Conservation (phyloP, 2,329 filamentous ascomycete genomes). For the Ophiostoma ulmi region DNA sequence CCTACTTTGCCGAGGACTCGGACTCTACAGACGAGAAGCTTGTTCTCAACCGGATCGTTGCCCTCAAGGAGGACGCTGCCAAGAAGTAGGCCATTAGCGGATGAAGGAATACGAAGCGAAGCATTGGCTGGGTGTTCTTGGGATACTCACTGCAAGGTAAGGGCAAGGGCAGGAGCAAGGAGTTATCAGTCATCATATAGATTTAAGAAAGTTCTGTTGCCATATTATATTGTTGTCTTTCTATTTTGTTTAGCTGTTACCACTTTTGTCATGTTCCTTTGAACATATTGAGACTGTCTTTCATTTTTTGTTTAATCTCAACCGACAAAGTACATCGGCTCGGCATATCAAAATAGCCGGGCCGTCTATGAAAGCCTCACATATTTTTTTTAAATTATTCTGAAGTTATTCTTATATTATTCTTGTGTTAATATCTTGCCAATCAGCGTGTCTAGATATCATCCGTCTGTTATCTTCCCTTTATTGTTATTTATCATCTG, state of each 20-base stretch:
- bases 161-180: constrained; percentile 1
- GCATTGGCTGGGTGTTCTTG: constrained; percentile 7
- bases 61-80: constrained; percentile 78
- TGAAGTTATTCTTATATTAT: neutral
- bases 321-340: neutral
- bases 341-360: neutral
- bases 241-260: constrained; percentile 22
- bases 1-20: constrained; percentile 74
- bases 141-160: constrained; percentile 5
- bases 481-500: neutral
- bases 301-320: neutral
- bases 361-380: neutral
- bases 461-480: neutral
- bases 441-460: neutral
- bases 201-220: constrained; percentile 17
- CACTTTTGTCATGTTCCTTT: neutral
- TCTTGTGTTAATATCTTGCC: neutral
- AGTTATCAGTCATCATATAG: constrained; percentile 28
- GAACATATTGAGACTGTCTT: no score
- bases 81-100: constrained; percentile 43
- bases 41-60: constrained; percentile 86
- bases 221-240: constrained; percentile 31
- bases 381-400: neutral
- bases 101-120: neutral
- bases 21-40: constrained; percentile 76